phyloP scores from a whole-genome alignment of 2,329 filamentous ascomycete species.

The Colletotrichum shisoi region DNA sequence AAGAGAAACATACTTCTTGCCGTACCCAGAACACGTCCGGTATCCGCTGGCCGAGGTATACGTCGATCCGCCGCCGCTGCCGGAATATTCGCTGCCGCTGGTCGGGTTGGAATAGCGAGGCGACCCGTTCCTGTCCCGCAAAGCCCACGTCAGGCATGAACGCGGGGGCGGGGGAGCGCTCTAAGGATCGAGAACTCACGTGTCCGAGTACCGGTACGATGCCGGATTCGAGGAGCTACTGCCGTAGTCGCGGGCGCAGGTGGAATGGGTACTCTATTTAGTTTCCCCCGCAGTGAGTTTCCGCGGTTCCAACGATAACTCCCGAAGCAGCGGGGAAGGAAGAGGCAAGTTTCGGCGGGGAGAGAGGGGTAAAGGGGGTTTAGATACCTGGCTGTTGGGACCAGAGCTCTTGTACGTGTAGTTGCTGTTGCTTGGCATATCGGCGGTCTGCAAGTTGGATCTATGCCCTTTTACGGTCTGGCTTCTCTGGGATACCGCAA shows the following conservation, averaged over 20 bases:
- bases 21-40: slow-evolving; percentile 35
- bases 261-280: slow-evolving; percentile 69
- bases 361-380: background rate
- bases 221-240: slow-evolving; percentile 63
- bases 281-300: slow-evolving; percentile 2
- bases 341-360: background rate
- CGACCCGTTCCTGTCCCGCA: slow-evolving; percentile 61
- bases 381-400: slow-evolving; percentile 67
- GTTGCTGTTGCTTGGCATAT: slow-evolving; percentile 41
- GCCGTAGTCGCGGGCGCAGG: slow-evolving; percentile 68
- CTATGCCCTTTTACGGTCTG: background rate
- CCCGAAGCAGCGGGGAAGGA: background rate
- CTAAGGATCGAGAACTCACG: slow-evolving; percentile 48
- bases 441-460: slow-evolving; percentile 9
- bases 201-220: slow-evolving; percentile 73
- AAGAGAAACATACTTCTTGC: slow-evolving; percentile 26
- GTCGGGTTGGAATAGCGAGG: slow-evolving; percentile 75
- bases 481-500: background rate
- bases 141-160: background rate
- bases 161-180: background rate
- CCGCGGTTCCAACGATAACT: background rate
- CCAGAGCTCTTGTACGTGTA: slow-evolving; percentile 61
- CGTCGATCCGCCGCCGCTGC: slow-evolving; percentile 63
- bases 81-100: slow-evolving; percentile 70
- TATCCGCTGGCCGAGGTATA: slow-evolving; percentile 68